Percentiles rank a stretch among this genome's conserved stretches.
These are phyloP conservation scores for Eucalyptus caleyi DNA, from an alignment of 345 rosid genomes.

Conservation along the genomic window DNA sequence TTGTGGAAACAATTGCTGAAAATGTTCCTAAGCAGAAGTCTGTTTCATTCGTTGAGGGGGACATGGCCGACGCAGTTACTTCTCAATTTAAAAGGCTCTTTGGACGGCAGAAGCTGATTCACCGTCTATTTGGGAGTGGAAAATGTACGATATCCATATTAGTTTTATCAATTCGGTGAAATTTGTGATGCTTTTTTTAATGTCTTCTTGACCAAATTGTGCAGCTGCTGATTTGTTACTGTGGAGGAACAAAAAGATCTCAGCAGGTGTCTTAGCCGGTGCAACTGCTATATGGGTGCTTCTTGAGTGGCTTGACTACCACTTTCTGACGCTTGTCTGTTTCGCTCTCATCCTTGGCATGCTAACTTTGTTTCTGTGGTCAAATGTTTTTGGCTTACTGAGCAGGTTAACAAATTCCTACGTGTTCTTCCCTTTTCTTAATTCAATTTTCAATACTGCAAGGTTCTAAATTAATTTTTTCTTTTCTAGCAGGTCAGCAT, in stretches of 20 bases:
- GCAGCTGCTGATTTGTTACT: constrained; percentile 96
- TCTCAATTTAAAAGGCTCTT: constrained; percentile 58
- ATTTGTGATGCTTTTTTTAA: not conserved
- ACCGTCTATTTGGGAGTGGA: constrained; percentile 81
- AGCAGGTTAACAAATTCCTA: constrained; percentile 29
- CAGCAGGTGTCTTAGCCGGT: constrained; percentile 49
- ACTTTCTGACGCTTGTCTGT: constrained; percentile 59
- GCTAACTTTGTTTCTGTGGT: constrained; percentile 80
- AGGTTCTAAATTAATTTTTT: not conserved
- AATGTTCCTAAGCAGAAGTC: constrained; percentile 50
- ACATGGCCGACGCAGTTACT: constrained; percentile 20
- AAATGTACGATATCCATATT: constrained; percentile 29
- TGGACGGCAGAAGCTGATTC: constrained; percentile 67
- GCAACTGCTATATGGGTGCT: constrained; percentile 87
- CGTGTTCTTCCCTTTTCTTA: not conserved
- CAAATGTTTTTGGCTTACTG: constrained; percentile 55
- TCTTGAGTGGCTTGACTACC: constrained; percentile 88
- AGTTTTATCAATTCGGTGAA: not conserved
- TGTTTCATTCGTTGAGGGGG: constrained; percentile 53
- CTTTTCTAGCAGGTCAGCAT: constrained; percentile 33
- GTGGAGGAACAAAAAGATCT: constrained; percentile 97
- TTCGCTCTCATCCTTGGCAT: constrained; percentile 60
- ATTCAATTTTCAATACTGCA: not conserved
- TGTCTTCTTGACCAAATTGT: not conserved
- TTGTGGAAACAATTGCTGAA: constrained; percentile 56